phyloP scores from a whole-genome alignment of 2,329 filamentous ascomycete genomes.

The Nothopassalora personata region DNA sequence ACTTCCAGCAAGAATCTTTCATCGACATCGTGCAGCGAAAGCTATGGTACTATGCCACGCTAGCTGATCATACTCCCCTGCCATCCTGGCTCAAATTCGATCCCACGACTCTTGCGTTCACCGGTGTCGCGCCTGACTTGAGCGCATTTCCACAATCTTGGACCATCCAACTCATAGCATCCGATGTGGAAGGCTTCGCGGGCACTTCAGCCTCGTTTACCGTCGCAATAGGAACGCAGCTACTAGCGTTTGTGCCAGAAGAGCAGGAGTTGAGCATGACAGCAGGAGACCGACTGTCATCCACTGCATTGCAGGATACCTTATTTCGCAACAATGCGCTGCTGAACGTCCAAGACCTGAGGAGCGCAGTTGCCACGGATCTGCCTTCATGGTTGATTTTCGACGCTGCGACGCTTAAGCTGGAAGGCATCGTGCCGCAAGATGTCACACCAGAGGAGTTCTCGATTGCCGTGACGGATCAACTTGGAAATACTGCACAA shows the following conservation, averaged over 20 bases:
- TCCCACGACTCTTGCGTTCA: conserved; percentile 57
- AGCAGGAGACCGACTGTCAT: conserved; percentile 29
- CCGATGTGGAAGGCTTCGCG: conserved; percentile 72
- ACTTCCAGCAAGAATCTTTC: conserved; percentile 55
- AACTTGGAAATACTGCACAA: conserved; percentile 55
- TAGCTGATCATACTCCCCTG: conserved; percentile 71
- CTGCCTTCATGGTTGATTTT: conserved; percentile 67
- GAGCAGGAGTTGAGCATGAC: conserved; percentile 40
- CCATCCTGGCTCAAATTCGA: conserved; percentile 84
- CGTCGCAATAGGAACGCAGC: conserved; percentile 65
- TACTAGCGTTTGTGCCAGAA: conserved; percentile 59
- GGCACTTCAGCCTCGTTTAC: conserved; percentile 62
- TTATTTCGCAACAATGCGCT: conserved; percentile 36
- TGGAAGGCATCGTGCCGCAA: conserved; percentile 62
- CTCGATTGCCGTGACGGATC: conserved; percentile 55
- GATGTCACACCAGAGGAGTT: conserved; percentile 57
- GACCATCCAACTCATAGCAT: conserved; percentile 67
- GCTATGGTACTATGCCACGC: conserved; percentile 69
- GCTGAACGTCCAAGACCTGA: conserved; percentile 48
- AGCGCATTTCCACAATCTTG: conserved; percentile 67
- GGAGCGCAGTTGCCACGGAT: conserved; percentile 45
- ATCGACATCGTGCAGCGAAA: conserved; percentile 43
- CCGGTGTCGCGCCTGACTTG: conserved; percentile 63
- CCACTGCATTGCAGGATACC: conserved; percentile 30
- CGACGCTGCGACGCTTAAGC: conserved; percentile 54